These are phyloP conservation scores for Aristolochia californica DNA, from an alignment of 164 flowering plant species.

Conservation along the genomic window DNA sequence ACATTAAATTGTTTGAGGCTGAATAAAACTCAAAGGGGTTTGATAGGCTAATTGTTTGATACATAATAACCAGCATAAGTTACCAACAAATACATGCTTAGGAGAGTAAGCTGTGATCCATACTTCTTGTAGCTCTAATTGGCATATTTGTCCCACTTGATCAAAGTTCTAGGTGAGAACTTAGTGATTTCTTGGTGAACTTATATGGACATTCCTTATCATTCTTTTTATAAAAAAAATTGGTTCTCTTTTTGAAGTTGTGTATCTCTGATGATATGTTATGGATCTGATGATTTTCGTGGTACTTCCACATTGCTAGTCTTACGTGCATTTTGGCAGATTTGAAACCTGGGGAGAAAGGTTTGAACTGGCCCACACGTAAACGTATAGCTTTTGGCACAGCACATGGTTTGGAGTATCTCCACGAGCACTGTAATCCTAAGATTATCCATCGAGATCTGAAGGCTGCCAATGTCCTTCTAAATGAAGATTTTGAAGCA, in stretches of 20 bases:
- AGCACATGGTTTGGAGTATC: constrained; percentile 45
- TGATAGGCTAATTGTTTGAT: too few relatives aligned
- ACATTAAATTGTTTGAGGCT: too few relatives aligned
- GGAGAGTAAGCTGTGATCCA: too few relatives aligned
- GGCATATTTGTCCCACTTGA: too few relatives aligned
- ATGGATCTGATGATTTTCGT: not conserved
- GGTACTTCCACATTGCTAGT: not conserved
- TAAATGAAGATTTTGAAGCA: constrained; percentile 47
- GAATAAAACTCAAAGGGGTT: too few relatives aligned
- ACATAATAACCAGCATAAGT: too few relatives aligned
- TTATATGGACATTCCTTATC: too few relatives aligned
- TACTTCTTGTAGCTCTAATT: too few relatives aligned
- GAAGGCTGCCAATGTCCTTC: constrained; percentile 54
- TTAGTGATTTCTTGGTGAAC: too few relatives aligned
- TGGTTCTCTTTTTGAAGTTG: not conserved
- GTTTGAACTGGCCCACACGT: constrained; percentile 50
- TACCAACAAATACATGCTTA: too few relatives aligned
- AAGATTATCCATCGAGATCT: constrained; percentile 53
- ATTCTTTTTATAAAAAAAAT: not conserved
- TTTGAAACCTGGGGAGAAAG: constrained; percentile 30
- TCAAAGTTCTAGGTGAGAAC: too few relatives aligned
- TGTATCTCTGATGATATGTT: not conserved
- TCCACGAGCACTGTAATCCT: constrained; percentile 57
- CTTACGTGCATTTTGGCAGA: constrained; percentile 8
- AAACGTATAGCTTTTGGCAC: constrained; percentile 45